Evolutionary conservation across 2,329 filamentous ascomycete genomes (phyloP).

Genomic region (Fusarium transvaalense): DNA sequence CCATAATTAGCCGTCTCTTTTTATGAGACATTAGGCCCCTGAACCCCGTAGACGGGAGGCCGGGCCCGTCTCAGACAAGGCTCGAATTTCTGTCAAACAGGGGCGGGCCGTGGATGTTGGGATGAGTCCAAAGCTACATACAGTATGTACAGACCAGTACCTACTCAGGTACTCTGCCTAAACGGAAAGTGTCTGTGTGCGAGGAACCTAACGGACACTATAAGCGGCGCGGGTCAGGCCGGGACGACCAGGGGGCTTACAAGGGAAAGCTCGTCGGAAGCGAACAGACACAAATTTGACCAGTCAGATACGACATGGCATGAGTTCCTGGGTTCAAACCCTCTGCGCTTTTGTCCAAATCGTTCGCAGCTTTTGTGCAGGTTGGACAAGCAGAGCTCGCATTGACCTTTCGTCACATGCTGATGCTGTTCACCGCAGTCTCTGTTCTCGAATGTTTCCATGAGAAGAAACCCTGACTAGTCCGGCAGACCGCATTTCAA

Average conservation of each 20-base stretch:
- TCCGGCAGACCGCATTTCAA: conserved; percentile 30
- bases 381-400: conserved; percentile 25
- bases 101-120: conserved; percentile 24
- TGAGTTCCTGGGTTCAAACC: conserved; percentile 18
- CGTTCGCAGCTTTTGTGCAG: conserved; percentile 28
- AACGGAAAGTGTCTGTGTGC: conserved; percentile 6
- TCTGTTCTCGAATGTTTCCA: conserved; percentile 42
- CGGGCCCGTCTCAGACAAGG: conserved; percentile 33
- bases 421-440: conserved; percentile 20
- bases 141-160: neutral
- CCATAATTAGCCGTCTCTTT: conserved; percentile 11
- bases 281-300: conserved; percentile 25
- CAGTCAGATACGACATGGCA: conserved; percentile 35
- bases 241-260: conserved; percentile 30
- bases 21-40: conserved; percentile 23
- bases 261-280: conserved; percentile 13
- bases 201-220: conserved; percentile 33
- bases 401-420: conserved; percentile 28
- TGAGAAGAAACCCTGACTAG: conserved; percentile 18
- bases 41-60: conserved; percentile 38
- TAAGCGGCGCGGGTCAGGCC: conserved; percentile 34
- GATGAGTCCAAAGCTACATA: conserved; percentile 10
- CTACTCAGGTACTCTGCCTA: conserved; percentile 6
- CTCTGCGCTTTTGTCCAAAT: conserved; percentile 6
- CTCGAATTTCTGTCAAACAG: conserved; percentile 25